These are phyloP conservation scores for Geotrichum histeridarum DNA, from an alignment of 1,139 yeast genomes.

Conservation along the genomic window DNA sequence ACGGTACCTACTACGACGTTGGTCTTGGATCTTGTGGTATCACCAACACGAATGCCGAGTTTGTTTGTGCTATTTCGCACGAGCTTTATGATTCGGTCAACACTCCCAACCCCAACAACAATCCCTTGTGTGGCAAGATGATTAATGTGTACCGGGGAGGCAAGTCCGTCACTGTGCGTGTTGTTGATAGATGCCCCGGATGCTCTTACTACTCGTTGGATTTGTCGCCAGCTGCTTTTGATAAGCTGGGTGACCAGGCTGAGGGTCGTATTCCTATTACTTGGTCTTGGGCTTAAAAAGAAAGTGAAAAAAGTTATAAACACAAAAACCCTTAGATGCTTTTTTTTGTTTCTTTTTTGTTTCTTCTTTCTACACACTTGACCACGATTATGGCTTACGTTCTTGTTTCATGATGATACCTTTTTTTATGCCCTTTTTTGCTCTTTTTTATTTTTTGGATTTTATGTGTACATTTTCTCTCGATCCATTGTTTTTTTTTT, in stretches of 20 bases:
- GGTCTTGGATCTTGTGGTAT: conserved; percentile 63
- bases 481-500: not conserved
- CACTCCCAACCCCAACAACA: conserved; percentile 38
- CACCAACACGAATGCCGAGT: conserved; percentile 45
- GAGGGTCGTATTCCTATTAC: conserved; percentile 47
- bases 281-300: conserved; percentile 41
- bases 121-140: conserved; percentile 47
- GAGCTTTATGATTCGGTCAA: conserved; percentile 32
- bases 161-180: conserved; percentile 47
- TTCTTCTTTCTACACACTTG: not conserved
- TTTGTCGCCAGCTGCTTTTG: conserved; percentile 51
- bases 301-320: not conserved
- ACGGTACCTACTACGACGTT: conserved; percentile 55
- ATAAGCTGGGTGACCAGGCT: conserved; percentile 40
- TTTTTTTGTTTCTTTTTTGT: not conserved
- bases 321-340: not conserved
- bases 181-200: conserved; percentile 52
- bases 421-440: not conserved
- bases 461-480: not conserved
- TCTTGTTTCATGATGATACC: not conserved
- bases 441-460: not conserved
- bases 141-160: conserved; percentile 44
- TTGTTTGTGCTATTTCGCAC: conserved; percentile 41
- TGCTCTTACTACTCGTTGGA: conserved; percentile 48
- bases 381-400: not conserved